Conservation (phyloP, 306 rosid species). For the Carpinus fangiana region DNA sequence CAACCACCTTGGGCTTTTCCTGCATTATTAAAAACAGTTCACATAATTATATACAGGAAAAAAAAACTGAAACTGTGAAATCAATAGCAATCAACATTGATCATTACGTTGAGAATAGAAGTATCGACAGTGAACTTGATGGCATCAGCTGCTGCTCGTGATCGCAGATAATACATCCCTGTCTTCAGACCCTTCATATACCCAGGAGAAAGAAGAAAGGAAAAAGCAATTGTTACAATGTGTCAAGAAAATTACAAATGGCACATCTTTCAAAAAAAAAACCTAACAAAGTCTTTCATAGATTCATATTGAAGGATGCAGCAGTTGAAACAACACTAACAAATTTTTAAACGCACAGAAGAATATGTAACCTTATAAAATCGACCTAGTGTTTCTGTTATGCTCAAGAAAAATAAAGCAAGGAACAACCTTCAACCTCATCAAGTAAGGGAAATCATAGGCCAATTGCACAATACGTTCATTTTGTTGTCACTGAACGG, state of each 20-base stretch:
- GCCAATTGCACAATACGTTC: background rate
- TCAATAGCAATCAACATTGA: background rate
- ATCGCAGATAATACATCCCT: slow-evolving; percentile 87
- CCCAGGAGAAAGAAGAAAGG: slow-evolving; percentile 9
- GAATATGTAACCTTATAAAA: too few relatives aligned
- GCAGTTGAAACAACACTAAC: too few relatives aligned
- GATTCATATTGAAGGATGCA: too few relatives aligned
- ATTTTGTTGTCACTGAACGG: background rate
- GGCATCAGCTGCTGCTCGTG: slow-evolving; percentile 85
- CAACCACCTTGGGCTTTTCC: slow-evolving; percentile 47
- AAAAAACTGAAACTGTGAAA: background rate
- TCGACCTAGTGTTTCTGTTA: background rate
- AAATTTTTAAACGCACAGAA: too few relatives aligned
- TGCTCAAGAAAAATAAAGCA: background rate
- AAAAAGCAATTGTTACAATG: slow-evolving; percentile 18
- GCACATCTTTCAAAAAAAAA: too few relatives aligned
- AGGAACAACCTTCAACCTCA: background rate
- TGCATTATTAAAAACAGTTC: slow-evolving; percentile 28
- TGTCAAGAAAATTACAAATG: background rate
- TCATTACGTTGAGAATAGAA: slow-evolving; percentile 51
- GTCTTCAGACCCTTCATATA: slow-evolving; percentile 71
- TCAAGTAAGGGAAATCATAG: background rate
- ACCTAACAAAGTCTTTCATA: too few relatives aligned
- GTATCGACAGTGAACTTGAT: slow-evolving; percentile 90
- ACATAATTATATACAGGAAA: background rate